A percentile compares a stretch with the other conserved stretches of the same genome.
These are phyloP conservation scores for Sphenostylis stenocarpa DNA, from an alignment of 306 rosid genomes.

Conservation along the genomic window DNA sequence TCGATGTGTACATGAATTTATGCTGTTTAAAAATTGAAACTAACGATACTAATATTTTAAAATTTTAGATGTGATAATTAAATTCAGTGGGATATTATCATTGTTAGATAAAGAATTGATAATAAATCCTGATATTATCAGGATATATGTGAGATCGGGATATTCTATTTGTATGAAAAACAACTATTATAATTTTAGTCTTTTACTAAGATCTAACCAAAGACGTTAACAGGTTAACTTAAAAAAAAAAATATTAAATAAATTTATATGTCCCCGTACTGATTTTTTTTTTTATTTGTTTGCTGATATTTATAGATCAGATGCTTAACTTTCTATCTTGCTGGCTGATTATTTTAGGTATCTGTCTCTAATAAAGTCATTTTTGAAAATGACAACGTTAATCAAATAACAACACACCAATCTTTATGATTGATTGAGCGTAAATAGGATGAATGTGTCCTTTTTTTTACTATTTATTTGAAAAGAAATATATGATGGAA, in stretches of 20 bases:
- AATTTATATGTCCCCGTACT: not conserved
- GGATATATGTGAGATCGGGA: too few species aligned
- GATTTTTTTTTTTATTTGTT: not conserved
- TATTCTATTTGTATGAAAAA: too few species aligned
- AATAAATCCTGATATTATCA: too few species aligned
- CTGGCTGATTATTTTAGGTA: not conserved
- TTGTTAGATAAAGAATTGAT: too few species aligned
- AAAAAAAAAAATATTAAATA: not conserved
- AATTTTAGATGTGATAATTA: too few species aligned
- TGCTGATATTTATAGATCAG: not conserved
- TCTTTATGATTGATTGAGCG: not conserved
- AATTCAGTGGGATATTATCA: too few species aligned
- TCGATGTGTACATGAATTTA: too few species aligned
- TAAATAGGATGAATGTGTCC: not conserved
- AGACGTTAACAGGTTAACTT: not conserved
- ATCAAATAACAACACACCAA: not conserved
- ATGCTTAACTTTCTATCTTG: not conserved
- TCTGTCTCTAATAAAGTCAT: not conserved
- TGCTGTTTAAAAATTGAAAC: too few species aligned
- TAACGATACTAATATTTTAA: too few species aligned
- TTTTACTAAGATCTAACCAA: not conserved
- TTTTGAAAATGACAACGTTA: not conserved
- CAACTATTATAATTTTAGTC: too few species aligned
- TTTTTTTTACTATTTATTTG: not conserved
- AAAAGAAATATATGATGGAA: not conserved